Evolutionary conservation across 2,329 filamentous ascomycete genomes (phyloP).

Genomic region (Trichothecium sympodiale): DNA sequence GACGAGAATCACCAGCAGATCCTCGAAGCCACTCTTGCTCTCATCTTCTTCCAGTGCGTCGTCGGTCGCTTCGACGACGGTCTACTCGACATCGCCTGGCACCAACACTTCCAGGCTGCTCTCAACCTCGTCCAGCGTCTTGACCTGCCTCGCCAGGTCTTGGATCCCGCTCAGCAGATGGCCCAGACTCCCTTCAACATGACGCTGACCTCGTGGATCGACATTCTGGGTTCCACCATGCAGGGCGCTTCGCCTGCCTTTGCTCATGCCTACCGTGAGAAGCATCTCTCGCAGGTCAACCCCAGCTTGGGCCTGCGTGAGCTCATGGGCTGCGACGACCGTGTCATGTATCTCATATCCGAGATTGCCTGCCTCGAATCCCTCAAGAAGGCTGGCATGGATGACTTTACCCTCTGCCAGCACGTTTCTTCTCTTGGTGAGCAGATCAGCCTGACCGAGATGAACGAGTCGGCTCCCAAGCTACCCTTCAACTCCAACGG

Average conservation of each 20-base stretch:
- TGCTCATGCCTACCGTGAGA: conserved; percentile 89
- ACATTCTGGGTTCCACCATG: conserved; percentile 93
- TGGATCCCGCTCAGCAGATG: conserved; percentile 40
- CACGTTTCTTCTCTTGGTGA: conserved; percentile 82
- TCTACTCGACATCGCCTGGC: conserved; percentile 89
- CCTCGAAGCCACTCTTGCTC: conserved; percentile 81
- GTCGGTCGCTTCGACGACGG: conserved; percentile 78
- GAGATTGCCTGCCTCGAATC: conserved; percentile 95
- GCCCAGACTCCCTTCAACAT: conserved; percentile 79
- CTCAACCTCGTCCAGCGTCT: conserved; percentile 78
- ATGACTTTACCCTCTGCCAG: conserved; percentile 75
- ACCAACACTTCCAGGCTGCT: conserved; percentile 90
- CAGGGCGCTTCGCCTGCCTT: conserved; percentile 75
- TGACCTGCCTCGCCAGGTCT: conserved; percentile 60
- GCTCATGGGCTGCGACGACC: conserved; percentile 95
- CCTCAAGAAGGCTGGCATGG: conserved; percentile 71
- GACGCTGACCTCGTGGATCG: conserved; percentile 89
- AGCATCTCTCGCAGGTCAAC: conserved; percentile 62
- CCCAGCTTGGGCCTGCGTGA: conserved; percentile 66
- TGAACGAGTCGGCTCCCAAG: conserved; percentile 44
- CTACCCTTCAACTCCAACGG: conserved; percentile 58
- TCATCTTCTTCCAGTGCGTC: conserved; percentile 93
- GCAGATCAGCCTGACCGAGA: conserved; percentile 75
- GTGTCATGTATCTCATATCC: conserved; percentile 94
- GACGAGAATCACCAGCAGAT: conserved; percentile 81